Percentiles rank a stretch among this genome's conserved stretches.
phyloP scores from a whole-genome alignment of 2,329 filamentous ascomycete genomes.

The Ceratocystis cubensis region DNA sequence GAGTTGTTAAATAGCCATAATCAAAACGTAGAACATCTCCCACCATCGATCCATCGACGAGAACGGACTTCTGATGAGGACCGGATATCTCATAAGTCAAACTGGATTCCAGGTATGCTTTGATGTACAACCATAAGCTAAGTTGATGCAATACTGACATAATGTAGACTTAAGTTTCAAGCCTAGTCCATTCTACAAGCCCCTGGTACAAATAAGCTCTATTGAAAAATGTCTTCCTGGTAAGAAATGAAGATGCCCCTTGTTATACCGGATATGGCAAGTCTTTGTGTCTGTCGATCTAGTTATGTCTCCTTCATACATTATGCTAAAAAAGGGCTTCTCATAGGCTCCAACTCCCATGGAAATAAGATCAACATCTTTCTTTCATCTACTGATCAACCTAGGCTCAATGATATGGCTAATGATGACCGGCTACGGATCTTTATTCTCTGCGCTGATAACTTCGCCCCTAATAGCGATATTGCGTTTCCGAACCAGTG shows the following conservation, averaged over 20 bases:
- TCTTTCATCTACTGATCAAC: slow-evolving; percentile 39
- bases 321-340: neutral
- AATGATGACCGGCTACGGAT: slow-evolving; percentile 53
- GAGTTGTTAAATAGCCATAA: neutral
- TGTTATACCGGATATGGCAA: neutral
- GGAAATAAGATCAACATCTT: slow-evolving; percentile 33
- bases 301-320: neutral
- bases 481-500: slow-evolving; percentile 85
- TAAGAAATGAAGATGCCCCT: slow-evolving; percentile 33
- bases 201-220: slow-evolving; percentile 51
- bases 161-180: slow-evolving; percentile 36
- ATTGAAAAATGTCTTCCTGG: slow-evolving; percentile 56
- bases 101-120: no score
- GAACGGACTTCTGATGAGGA: no score
- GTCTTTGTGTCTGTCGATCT: neutral
- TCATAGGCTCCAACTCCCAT: slow-evolving; percentile 4
- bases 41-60: no score
- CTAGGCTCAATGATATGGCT: slow-evolving; percentile 43
- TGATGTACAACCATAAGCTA: neutral
- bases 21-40: neutral
- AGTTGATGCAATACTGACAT: neutral
- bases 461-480: slow-evolving; percentile 53
- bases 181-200: slow-evolving; percentile 72
- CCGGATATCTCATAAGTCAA: no score
- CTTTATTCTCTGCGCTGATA: slow-evolving; percentile 71